Percentiles rank a stretch among this genome's conserved stretches.
These are phyloP conservation scores for Thelonectria rubi DNA, from an alignment of 2,329 filamentous ascomycete species.

Conservation along the genomic window DNA sequence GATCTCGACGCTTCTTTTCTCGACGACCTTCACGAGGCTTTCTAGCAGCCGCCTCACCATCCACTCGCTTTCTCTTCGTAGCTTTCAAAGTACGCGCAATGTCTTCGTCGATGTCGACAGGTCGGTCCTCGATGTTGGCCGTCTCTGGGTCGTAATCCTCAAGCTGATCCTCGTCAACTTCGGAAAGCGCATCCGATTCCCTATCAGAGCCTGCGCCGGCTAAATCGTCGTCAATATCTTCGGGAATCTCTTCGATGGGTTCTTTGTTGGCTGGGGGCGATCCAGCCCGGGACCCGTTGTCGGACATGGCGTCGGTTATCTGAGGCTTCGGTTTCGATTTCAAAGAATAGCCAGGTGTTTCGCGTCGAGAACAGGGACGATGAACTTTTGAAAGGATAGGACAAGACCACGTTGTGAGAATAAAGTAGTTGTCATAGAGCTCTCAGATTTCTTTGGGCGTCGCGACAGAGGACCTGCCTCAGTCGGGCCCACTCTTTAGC, in stretches of 20 bases:
- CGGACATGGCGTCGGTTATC: constrained; percentile 53
- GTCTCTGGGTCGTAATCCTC: constrained; percentile 74
- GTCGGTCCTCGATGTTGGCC: constrained; percentile 69
- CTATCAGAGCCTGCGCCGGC: constrained; percentile 59
- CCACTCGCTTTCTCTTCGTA: constrained; percentile 71
- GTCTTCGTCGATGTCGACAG: constrained; percentile 74
- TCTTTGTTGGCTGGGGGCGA: constrained; percentile 49
- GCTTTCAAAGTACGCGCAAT: constrained; percentile 71
- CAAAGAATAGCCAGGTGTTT: background rate
- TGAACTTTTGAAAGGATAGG: background rate
- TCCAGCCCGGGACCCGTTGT: constrained; percentile 54
- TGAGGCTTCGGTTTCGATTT: background rate
- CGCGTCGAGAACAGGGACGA: background rate
- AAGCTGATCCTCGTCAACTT: constrained; percentile 75
- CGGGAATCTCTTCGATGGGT: constrained; percentile 52
- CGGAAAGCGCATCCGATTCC: constrained; percentile 69
- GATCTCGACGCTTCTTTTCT: constrained; percentile 69
- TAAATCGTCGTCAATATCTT: constrained; percentile 45
- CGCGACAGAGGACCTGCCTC: constrained; percentile 25
- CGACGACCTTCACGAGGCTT: constrained; percentile 80
- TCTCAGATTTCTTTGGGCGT: constrained; percentile 29
- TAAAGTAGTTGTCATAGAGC: constrained; percentile 14
- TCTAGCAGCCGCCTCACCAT: constrained; percentile 68
- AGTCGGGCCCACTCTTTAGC: constrained; percentile 34
- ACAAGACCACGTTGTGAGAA: background rate